These are phyloP conservation scores for Volvox africanus DNA, from an alignment of 139 green algal genomes.

Conservation along the genomic window DNA sequence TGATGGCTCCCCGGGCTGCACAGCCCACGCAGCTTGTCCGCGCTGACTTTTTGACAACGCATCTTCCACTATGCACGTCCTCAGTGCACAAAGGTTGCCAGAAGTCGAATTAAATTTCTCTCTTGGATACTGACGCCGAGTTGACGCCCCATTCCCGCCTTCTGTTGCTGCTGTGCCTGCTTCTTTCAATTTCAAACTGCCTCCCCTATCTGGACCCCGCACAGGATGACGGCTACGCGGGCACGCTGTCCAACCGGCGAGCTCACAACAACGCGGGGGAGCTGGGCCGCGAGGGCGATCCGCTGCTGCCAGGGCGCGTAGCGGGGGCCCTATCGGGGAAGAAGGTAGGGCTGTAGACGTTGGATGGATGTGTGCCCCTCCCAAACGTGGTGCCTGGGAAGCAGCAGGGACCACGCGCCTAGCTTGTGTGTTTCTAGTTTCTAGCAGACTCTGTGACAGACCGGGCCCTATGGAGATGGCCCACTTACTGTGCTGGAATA, in stretches of 20 bases:
- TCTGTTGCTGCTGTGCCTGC: too few relatives aligned
- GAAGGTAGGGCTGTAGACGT: slow-evolving; percentile 21
- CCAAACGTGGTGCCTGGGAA: slow-evolving; percentile 21
- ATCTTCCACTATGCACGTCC: background rate
- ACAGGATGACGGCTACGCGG: slow-evolving; percentile 67
- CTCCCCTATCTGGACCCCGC: background rate
- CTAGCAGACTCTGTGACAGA: background rate
- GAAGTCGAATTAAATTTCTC: background rate
- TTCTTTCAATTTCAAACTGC: background rate
- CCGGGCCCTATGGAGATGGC: background rate
- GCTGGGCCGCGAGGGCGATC: slow-evolving; percentile 60
- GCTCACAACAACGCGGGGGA: slow-evolving; percentile 53
- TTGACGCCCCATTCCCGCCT: background rate
- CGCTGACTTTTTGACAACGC: too few relatives aligned
- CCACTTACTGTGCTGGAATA: background rate
- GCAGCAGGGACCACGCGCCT: slow-evolving; percentile 7
- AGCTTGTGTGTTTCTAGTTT: background rate
- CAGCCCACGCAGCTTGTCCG: too few relatives aligned
- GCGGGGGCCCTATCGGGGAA: slow-evolving; percentile 25
- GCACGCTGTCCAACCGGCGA: slow-evolving; percentile 61
- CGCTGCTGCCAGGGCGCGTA: slow-evolving; percentile 44
- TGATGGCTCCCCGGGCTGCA: too few relatives aligned
- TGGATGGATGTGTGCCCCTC: background rate
- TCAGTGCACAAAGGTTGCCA: background rate
- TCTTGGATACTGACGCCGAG: background rate